Percentiles rank a stretch among this genome's conserved stretches.
Conservation (phyloP, 208 protist species). For the Acanthamoeba castellanii region DNA sequence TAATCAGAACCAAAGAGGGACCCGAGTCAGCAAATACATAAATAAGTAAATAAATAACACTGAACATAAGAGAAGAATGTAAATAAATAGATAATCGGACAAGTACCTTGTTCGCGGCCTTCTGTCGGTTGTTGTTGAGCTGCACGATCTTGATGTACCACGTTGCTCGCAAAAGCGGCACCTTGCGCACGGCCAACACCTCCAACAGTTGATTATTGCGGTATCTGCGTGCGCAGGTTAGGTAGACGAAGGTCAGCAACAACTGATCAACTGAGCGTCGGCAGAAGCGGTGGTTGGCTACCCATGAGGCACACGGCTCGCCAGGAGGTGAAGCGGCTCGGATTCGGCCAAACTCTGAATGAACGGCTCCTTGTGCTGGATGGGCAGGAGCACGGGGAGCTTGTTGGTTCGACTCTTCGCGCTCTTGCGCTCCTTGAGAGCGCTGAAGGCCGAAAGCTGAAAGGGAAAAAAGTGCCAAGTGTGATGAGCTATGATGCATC, state of each 20-base stretch:
- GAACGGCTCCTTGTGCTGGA: background rate
- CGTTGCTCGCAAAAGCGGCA: conserved; percentile 31
- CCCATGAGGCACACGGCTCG: background rate
- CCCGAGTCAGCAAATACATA: too few relatives aligned
- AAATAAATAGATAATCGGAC: background rate
- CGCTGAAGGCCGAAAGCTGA: background rate
- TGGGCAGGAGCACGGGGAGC: background rate
- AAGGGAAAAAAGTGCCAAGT: background rate
- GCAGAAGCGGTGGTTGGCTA: too few relatives aligned
- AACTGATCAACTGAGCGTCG: too few relatives aligned
- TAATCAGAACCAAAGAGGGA: too few relatives aligned
- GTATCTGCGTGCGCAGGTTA: background rate
- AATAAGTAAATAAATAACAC: too few relatives aligned
- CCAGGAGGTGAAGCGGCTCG: conserved; percentile 18
- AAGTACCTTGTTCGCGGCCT: background rate
- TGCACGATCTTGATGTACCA: conserved; percentile 64
- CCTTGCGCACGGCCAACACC: conserved; percentile 29
- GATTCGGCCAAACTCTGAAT: conserved; percentile 37
- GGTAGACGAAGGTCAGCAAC: background rate
- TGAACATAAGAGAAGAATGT: too few relatives aligned
- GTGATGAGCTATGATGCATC: too few relatives aligned
- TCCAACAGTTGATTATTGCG: conserved; percentile 32
- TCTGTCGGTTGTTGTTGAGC: background rate
- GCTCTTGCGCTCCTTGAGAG: conserved; percentile 2
- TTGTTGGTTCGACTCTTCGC: background rate